phyloP scores from a whole-genome alignment of 495 filamentous ascomycete species.

The Xylona heveae region DNA sequence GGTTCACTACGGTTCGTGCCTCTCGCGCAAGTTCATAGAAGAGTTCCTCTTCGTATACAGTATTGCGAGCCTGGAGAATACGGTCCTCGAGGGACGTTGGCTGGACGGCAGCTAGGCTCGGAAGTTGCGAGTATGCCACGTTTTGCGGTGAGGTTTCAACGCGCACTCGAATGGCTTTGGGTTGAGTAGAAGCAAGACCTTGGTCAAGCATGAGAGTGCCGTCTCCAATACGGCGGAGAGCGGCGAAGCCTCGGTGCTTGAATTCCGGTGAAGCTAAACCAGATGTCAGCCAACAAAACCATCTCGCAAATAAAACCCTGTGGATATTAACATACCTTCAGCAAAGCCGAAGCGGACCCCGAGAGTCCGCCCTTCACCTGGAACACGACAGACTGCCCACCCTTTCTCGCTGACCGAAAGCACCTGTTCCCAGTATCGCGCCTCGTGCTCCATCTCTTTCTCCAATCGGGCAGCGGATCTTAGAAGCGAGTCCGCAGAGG shows the following conservation, averaged over 20 bases:
- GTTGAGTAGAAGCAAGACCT: constrained; percentile 31
- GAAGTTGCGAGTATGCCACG: background rate
- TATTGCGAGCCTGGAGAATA: constrained; percentile 68
- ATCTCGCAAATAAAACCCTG: background rate
- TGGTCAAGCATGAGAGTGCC: constrained; percentile 57
- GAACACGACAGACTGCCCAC: constrained; percentile 61
- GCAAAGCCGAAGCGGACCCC: constrained; percentile 78
- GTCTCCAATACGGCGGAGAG: constrained; percentile 49
- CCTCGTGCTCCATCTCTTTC: constrained; percentile 54
- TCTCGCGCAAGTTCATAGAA: constrained; percentile 80
- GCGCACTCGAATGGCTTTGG: constrained; percentile 43
- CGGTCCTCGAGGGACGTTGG: constrained; percentile 26
- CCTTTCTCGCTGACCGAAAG: constrained; percentile 59
- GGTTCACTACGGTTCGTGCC: constrained; percentile 41
- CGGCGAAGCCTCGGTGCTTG: constrained; percentile 54
- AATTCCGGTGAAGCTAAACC: constrained; percentile 49
- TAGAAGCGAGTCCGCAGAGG: constrained; percentile 53
- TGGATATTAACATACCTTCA: constrained; percentile 29
- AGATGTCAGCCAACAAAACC: no score
- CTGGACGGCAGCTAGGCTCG: background rate
- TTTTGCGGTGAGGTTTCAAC: constrained; percentile 7
- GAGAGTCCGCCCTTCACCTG: constrained; percentile 49
- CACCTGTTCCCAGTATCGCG: constrained; percentile 73
- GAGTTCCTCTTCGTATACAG: constrained; percentile 79
- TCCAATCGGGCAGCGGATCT: constrained; percentile 50